Evolutionary conservation across 2,329 filamentous ascomycete genomes (phyloP), one percentile per base, ranked within the genome.

Genomic region (Neurospora sp.): DNA sequence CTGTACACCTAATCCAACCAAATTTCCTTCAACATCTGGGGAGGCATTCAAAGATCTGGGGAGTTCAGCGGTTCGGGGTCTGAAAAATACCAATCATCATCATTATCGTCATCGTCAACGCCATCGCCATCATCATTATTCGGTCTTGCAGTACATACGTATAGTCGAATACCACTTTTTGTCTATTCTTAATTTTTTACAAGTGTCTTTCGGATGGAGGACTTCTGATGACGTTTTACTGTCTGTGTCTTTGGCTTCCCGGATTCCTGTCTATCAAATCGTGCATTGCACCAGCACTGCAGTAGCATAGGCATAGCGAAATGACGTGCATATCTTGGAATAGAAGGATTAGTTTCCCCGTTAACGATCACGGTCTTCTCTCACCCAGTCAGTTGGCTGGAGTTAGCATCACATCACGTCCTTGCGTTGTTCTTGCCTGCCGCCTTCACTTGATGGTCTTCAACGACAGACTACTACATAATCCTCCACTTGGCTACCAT

Each of bases 1-100:
- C 43, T 52, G 19, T 52, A 23, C 19, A 52, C 43, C 43, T 52
- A 52, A 52, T 57, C 6, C 12, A 12, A 12, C 6, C 12, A 33
- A 57, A 17, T 57, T 57, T 57, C 46, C 23, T 57, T 33, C 6
- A 33, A 57, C 46, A 33, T 5, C 1, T 57, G 46, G 46, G 46
- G 46, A 33, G 12, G 46, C 23, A 57, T 33, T 28, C 66, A 70
- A 67, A 37, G 28, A 65, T 40, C 23, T 8, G 66, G 37, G 66
- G 69, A 68, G 69, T 70, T 67, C 12, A 37, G 36, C 19, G 68
- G 46, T 69, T 19, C 38, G 28, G 46, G 46, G 23, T 57, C 23
- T 57, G 12, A 8, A 23, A 33, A 57, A 33, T 57, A 57, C 23
- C 23, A 33, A 33, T 33, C 43, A 28, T 52, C 6, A 57, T 57